A percentile compares a stretch with the other conserved stretches of the same genome.
Conservation (phyloP, 2,329 filamentous ascomycete species). For the Trichoderma polysporum region DNA sequence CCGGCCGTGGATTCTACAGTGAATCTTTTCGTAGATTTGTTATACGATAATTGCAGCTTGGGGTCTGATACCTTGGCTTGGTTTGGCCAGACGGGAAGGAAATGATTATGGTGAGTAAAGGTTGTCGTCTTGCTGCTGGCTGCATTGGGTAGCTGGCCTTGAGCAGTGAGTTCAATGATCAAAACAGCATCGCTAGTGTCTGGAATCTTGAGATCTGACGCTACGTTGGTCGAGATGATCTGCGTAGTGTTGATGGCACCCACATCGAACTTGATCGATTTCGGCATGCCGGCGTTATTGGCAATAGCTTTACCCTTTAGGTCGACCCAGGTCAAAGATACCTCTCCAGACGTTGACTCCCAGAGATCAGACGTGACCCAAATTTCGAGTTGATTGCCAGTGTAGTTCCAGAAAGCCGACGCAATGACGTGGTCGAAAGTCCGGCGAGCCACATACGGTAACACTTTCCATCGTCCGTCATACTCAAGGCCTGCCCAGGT, state of each 20-base stretch:
- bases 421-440: conserved; percentile 59
- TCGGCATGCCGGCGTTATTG: conserved; percentile 20
- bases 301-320: conserved; percentile 15
- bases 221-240: conserved; percentile 16
- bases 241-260: conserved; percentile 21
- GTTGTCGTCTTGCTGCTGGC: not conserved
- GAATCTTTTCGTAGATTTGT: conserved; percentile 19
- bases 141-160: conserved; percentile 22
- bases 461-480: conserved; percentile 60
- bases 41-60: conserved; percentile 16
- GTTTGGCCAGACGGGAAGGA: conserved; percentile 23
- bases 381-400: conserved; percentile 7
- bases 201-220: conserved; percentile 15
- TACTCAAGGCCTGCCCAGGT: conserved; percentile 65
- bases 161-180: conserved; percentile 19
- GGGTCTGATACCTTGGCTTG: conserved; percentile 22
- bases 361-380: conserved; percentile 25
- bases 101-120: conserved; percentile 21
- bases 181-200: conserved; percentile 20
- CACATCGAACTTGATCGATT: conserved; percentile 18
- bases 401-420: conserved; percentile 32
- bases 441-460: conserved; percentile 59
- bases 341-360: conserved; percentile 17
- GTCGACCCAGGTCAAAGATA: conserved; percentile 22
- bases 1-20: conserved; percentile 22